Evolutionary conservation across 345 rosid species (phyloP).

Genomic region (Angophora floribunda): DNA sequence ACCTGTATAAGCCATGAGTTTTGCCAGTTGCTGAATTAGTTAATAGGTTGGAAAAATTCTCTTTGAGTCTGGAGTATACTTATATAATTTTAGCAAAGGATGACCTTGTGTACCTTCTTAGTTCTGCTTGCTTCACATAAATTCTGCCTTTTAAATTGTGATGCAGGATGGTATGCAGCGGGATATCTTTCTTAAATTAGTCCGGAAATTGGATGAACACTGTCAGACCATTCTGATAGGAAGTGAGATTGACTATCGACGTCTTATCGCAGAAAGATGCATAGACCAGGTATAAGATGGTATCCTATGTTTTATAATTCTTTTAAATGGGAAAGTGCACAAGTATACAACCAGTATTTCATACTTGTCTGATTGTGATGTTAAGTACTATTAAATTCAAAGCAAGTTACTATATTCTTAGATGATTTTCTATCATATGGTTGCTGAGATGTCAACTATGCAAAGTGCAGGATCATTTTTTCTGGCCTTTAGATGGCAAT

Average conservation of each 20-base stretch:
- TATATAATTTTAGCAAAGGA: neutral
- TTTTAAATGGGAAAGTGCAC: neutral
- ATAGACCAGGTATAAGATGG: constrained; percentile 29
- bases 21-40: neutral
- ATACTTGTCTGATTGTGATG: neutral
- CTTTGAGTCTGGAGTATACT: neutral
- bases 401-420: neutral
- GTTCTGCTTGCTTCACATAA: neutral
- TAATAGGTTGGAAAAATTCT: neutral
- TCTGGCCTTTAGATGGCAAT: constrained; percentile 55
- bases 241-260: constrained; percentile 84
- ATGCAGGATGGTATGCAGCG: constrained; percentile 92
- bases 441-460: constrained; percentile 9
- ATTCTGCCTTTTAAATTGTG: neutral
- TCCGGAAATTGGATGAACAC: constrained; percentile 58
- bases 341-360: neutral
- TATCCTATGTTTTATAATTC: neutral
- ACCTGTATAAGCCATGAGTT: neutral
- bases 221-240: constrained; percentile 71
- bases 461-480: constrained; percentile 52
- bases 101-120: neutral
- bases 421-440: neutral
- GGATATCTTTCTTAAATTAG: constrained; percentile 67
- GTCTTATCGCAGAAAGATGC: constrained; percentile 52
- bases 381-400: neutral